Conservation (phyloP, 164 flowering plant species). For the Kalanchoe fedtschenkoi region DNA sequence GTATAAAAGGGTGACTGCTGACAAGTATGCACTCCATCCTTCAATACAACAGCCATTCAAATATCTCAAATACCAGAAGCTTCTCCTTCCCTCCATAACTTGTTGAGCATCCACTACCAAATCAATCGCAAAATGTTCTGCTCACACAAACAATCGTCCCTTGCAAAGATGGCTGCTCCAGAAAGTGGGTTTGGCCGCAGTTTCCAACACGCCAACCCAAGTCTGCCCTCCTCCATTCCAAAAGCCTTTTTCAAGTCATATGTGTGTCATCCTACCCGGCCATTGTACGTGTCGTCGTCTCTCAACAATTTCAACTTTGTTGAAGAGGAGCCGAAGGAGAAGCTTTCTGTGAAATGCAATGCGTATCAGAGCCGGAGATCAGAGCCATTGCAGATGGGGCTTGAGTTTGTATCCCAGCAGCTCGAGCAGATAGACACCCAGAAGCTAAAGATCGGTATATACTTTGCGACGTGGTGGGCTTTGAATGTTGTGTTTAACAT, state of each 20-base stretch:
- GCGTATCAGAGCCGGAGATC: constrained; percentile 15
- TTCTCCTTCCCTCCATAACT: background rate
- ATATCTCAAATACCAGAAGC: background rate
- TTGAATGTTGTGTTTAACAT: constrained; percentile 23
- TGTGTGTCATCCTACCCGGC: constrained; percentile 5
- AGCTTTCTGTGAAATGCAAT: constrained; percentile 12
- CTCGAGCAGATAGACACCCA: constrained; percentile 7
- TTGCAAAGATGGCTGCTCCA: background rate
- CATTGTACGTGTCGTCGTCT: constrained; percentile 12
- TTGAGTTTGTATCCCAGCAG: constrained; percentile 11
- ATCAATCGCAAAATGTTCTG: constrained; percentile 6
- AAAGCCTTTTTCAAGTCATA: background rate
- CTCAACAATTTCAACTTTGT: constrained; percentile 6
- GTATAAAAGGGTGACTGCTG: constrained; percentile 5
- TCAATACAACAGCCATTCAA: background rate
- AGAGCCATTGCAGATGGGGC: constrained; percentile 9
- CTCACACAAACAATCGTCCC: background rate
- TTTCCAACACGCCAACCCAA: background rate
- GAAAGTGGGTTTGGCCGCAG: background rate
- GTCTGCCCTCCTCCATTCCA: background rate
- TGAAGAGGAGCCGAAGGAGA: constrained; percentile 3
- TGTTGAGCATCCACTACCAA: background rate
- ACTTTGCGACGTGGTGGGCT: constrained; percentile 25
- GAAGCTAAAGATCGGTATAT: constrained; percentile 17
- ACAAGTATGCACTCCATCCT: background rate